phyloP scores from a whole-genome alignment of 345 rosid species.

The Gossypium rotundifolium region DNA sequence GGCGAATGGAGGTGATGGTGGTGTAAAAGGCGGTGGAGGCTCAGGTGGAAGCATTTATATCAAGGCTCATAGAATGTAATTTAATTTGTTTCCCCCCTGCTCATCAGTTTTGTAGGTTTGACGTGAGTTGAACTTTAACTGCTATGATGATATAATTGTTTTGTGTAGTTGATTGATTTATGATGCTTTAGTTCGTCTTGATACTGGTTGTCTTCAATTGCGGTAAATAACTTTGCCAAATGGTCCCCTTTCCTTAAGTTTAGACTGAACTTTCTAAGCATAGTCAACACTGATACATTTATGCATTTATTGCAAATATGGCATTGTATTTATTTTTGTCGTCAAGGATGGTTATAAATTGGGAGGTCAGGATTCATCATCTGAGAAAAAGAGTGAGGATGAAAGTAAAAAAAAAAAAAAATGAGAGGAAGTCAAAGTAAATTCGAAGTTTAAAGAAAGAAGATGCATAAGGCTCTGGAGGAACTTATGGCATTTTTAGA shows the following conservation, averaged over 20 bases:
- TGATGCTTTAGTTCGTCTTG: neutral
- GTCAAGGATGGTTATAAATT: neutral
- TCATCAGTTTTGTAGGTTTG: slow-evolving; percentile 7
- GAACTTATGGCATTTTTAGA: neutral
- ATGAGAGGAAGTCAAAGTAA: neutral
- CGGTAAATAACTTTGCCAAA: neutral
- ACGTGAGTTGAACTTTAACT: neutral
- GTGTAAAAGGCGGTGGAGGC: slow-evolving; percentile 64
- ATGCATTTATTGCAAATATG: neutral
- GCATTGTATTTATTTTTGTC: neutral
- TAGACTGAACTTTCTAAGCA: neutral
- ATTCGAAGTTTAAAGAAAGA: neutral
- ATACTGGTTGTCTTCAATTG: neutral
- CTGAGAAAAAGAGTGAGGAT: neutral
- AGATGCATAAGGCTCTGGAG: neutral
- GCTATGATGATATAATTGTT: neutral
- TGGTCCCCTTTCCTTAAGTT: neutral
- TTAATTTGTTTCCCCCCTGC: neutral
- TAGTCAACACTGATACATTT: neutral
- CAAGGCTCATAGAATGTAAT: slow-evolving; percentile 56
- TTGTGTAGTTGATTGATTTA: neutral
- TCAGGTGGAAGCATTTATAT: slow-evolving; percentile 64
- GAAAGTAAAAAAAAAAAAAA: neutral
- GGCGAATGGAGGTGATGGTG: slow-evolving; percentile 55
- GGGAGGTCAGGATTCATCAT: neutral